Evolutionary conservation across 352 stramenopile genomes (phyloP), one percentile per base, ranked within the genome.

Genomic region (Phytophthora tubulina): DNA sequence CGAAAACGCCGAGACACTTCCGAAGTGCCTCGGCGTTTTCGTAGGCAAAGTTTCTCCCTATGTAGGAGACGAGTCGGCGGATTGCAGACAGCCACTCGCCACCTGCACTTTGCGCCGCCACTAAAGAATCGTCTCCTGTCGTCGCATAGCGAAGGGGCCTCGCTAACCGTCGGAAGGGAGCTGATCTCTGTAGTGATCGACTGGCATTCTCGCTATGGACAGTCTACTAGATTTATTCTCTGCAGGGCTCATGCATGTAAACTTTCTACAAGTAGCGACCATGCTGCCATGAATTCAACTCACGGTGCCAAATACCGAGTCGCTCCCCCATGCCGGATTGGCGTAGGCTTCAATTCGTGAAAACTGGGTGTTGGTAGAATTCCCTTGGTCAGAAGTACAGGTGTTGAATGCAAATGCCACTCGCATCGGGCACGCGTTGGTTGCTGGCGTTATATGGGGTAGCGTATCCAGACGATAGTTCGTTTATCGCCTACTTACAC

Each of bases 181-280:
- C 35, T 5, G 36, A 17, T 41, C 51, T 13, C 27, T 10, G 9
- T 46, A 46, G 15, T 27, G 21, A 49, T 49, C 46, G 45, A 30
- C n/a, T 4, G 4, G 5, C 4, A 17, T 48, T 45, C n/a, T 54
- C 38, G 11, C 35, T 57, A 15, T 14, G 48, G 27, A 2, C 59
- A 59, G 59, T 35, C 15, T 27, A 67, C 48, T 59, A 59, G 59
- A 67, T 67, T 67, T 67, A 55, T 53, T 38, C 21, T 38, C 21
- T 15, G 27, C 17, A 11, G 14, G 46, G 42, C 14, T 27, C 21
- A 27, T 27, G 14, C n/a, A 15, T 14, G 14, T 50, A 32, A 50
- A 33, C 15, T 8, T 50, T 27, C 14, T n/a, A 46, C 4, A 14
- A 46, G 21, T 27, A 2, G 21, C 21, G 21, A 27, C 21, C 21